Conservation (phyloP, 2,329 filamentous ascomycete genomes). For the Paraphaeosphaeria minitans region DNA sequence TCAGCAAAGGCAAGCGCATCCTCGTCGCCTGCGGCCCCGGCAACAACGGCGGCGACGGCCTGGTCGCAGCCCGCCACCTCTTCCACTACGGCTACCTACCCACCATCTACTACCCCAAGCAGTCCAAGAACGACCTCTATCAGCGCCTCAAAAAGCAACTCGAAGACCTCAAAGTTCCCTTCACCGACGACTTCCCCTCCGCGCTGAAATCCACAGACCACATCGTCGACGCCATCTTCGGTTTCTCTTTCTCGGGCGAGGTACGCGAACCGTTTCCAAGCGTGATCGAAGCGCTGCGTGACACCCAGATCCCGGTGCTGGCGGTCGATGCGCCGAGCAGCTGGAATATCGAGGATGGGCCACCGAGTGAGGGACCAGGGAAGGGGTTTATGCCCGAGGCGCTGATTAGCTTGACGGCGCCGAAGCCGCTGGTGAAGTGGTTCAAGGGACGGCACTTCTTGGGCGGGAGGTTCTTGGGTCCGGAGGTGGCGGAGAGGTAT, state of each 20-base stretch:
- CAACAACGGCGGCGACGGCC: slow-evolving; percentile 82
- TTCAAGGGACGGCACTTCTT: slow-evolving; percentile 91
- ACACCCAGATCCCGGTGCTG: slow-evolving; percentile 76
- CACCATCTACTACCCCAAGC: slow-evolving; percentile 90
- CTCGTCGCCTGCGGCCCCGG: slow-evolving; percentile 90
- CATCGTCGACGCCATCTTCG: slow-evolving; percentile 91
- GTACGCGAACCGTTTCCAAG: slow-evolving; percentile 89
- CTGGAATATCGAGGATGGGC: slow-evolving; percentile 90
- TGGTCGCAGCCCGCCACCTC: slow-evolving; percentile 91
- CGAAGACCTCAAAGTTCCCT: slow-evolving; percentile 79
- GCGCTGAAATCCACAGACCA: slow-evolving; percentile 75
- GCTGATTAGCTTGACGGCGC: slow-evolving; percentile 87
- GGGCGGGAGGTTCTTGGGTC: slow-evolving; percentile 85
- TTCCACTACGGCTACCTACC: slow-evolving; percentile 90
- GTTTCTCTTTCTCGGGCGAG: slow-evolving; percentile 90
- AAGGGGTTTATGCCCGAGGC: slow-evolving; percentile 79
- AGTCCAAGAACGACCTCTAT: slow-evolving; percentile 88
- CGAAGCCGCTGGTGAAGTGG: slow-evolving; percentile 84
- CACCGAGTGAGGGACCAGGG: slow-evolving; percentile 76
- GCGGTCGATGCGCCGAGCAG: slow-evolving; percentile 92
- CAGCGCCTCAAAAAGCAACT: slow-evolving; percentile 87
- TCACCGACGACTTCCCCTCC: slow-evolving; percentile 76
- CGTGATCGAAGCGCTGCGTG: slow-evolving; percentile 78
- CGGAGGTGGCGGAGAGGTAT: slow-evolving; percentile 81
- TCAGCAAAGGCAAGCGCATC: slow-evolving; percentile 70